Evolutionary conservation across 805 yeast species (phyloP), one percentile per base, ranked within the genome.

Genomic region (Zygosaccharomyces pseudorouxii): DNA sequence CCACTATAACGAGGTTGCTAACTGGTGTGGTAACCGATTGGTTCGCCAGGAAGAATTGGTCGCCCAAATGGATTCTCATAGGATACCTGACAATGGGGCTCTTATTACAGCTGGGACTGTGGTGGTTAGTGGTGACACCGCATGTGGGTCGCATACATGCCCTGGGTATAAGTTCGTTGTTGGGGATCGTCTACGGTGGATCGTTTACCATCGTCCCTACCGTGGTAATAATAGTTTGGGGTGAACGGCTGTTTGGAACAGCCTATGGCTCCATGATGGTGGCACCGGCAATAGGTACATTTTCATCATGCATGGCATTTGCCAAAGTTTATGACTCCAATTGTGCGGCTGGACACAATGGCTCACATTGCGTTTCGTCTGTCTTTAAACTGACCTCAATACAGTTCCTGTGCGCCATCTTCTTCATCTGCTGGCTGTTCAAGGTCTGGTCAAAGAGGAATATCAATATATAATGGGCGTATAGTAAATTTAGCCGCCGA

Each of bases 251-350:
- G 29, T 80, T 92, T 67, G 98, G 97, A 0, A 86, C 96, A 2
- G 86, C 92, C 1, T 92, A 96, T 88, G 97, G 97, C 2, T 72
- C 85, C 22, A 86, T 89, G 63, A 84, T 89, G 77, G 75, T 86
- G 30, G 93, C 95, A 0, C 96, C 97, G 2, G 96, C 97, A 0
- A 54, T 87, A 2, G 96, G 96, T 1, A 74, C 92, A 1, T 71
- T 85, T 4, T 52, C 78, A 2, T 86, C 77, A 57, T 90, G 95
- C 5, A 58, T 86, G 44, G 54, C 82, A 10, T 89, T 84, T 63
- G 97, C 95, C 1, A 58, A 67, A 20, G 65, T 79, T 16, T 82
- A 77, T 55, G 93, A 87, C 55, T 29, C 63, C 1, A 53, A 46
- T 5, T 69, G 74, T 48, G 38, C 50, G 6, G 35, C 30, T 16